Base-by-base conservation (phyloP, 2,329 filamentous ascomycete genomes). In the Fusarium robinianum region DNA sequence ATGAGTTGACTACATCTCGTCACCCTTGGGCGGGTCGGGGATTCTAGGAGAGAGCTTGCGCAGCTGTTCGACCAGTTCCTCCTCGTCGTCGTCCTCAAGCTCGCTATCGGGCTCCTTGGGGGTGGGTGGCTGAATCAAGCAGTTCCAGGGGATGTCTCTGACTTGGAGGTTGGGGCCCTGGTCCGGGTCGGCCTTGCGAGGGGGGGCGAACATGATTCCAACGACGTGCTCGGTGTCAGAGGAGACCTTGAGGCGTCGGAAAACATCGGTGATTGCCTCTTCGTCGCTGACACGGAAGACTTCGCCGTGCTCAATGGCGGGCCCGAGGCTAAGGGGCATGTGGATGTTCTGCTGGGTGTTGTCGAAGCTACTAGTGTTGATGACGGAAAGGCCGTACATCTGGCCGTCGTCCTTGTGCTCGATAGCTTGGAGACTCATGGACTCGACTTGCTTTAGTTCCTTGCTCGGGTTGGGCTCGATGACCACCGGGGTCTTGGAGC, bases 171-270 rank as follows among this genome's bases (percentile, higher is more conserved):
- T n/a, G n/a, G n/a, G n/a, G n/a, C 16, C n/a, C 2, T 30, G 11
- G 6, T 15, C 5, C 0, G 32, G 35, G 1, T 18, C 33, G 0
- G 3, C 6, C 14, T 24, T 9, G 5, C 15, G 15, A 5, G 43
- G 26, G 7, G 52, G 48, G 1, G 37, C 33, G 40, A 55, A 55
- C 22, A 55, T 14, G 12, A 53, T 26, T 0, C 52, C 50, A 17
- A 53, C 43, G 2, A 53, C 25, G 7, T 39, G 24, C 5, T 24
- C n/a, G 1, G 49, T 44, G 0, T 21, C 29, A 0, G 43, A 30
- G 1, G 25, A 29, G 6, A 29, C 4, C 4, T 6, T 22, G 3
- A 40, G 29, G 4, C 29, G 34, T 2, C 12, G 23, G 9, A 26
- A 53, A 5, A 25, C 17, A 3, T 30, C 17, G 6, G 27, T 12